phyloP scores from a whole-genome alignment of 2,329 filamentous ascomycete genomes.

The Ceratocystis albifundus region DNA sequence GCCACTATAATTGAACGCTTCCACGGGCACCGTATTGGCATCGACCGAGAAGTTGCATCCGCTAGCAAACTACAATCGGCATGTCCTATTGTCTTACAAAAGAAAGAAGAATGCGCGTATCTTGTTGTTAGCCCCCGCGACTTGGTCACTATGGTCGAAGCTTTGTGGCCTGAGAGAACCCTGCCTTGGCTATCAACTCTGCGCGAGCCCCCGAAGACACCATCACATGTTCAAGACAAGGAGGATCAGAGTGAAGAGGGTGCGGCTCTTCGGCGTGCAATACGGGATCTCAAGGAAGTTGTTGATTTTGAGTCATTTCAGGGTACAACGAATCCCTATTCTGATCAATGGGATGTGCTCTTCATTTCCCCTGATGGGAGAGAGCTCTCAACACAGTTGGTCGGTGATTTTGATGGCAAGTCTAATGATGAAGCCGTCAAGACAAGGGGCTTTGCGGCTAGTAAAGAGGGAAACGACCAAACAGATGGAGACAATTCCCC shows the following conservation, averaged over 20 bases:
- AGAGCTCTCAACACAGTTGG: conserved; percentile 58
- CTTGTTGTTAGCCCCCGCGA: conserved; percentile 71
- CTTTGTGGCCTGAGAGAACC: conserved; percentile 65
- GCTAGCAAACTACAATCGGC: background rate
- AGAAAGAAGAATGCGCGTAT: conserved; percentile 41
- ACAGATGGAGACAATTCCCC: background rate
- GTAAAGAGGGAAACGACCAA: conserved; percentile 38
- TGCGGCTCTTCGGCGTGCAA: conserved; percentile 51
- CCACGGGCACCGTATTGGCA: conserved; percentile 31
- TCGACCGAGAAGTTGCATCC: background rate
- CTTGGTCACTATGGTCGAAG: conserved; percentile 66
- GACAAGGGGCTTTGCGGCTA: background rate
- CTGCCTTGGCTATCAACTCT: conserved; percentile 39
- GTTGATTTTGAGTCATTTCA: conserved; percentile 53
- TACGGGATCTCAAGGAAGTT: conserved; percentile 58
- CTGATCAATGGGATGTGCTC: conserved; percentile 71
- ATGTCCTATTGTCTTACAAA: background rate
- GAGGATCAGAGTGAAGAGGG: conserved; percentile 50
- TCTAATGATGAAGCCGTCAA: background rate
- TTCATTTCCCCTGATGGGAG: conserved; percentile 66
- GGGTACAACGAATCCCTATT: conserved; percentile 64
- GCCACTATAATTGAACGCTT: conserved; percentile 60
- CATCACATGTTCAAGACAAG: background rate
- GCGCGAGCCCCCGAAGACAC: background rate
- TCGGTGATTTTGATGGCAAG: conserved; percentile 46